Evolutionary conservation across 257 asterid genomes (phyloP), one percentile per base, ranked within the genome.

Genomic region (Nicotiana otophora): DNA sequence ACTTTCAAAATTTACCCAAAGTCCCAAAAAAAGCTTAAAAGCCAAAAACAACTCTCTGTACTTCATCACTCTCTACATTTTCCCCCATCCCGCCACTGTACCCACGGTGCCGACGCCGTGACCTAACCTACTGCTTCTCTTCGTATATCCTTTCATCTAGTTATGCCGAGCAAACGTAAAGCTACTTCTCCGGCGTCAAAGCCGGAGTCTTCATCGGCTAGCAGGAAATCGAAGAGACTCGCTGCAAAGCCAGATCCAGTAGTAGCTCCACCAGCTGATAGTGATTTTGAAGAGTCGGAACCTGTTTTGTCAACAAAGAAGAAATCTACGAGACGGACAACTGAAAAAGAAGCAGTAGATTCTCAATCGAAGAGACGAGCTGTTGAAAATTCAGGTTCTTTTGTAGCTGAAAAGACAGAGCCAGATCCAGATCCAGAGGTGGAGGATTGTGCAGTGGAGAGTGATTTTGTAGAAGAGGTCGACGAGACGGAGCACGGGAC

Each of bases 401-500:
- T 34, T 2, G 77, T 51, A 28, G 39, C 51, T 10, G 62, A 39
- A 39, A 39, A 39, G 48, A 0, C 48, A 1, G 48, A 39, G 48
- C 48, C 48, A 39, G 48, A 39, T 39, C 48, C 48, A 39, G 48
- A 39, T 2, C 48, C 48, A 7, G 48, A 57, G 10, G 19, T 16
- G 26, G 63, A 16, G 23, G 23, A 17, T 48, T 48, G n/a, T 48
- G 63, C 12, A 74, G 16, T 20, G 5, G 84, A 63, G 26, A 55
- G 88, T 53, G 85, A 77, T 84, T 82, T 82, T 11, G 15, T 9
- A n/a, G 79, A 70, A 55, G 89, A 17, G 10, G 42, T 11, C 1
- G 66, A 48, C 1, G 80, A 54, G 28, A 46, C 12, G 2, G 80
- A 48, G 80, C 42, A 23, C n/a, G 10, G 19, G 78, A 31, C 3